Evolutionary conservation across 106 monocot species (phyloP).

Genomic region (Chionographis japonica): DNA sequence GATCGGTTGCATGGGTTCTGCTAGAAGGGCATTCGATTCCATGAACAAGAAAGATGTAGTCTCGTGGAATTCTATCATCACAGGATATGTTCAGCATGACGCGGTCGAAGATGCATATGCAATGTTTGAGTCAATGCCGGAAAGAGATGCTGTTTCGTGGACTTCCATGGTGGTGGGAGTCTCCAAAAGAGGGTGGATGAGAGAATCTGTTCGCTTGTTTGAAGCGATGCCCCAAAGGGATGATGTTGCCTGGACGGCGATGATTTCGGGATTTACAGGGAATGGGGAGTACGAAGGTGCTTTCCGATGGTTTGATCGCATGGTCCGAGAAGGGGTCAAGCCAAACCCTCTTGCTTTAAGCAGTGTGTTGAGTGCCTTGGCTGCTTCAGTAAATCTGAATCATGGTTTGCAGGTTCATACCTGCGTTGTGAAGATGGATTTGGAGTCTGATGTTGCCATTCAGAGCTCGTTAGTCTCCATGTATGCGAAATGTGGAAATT

Average conservation of each 20-base stretch:
- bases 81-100: constrained; percentile 28
- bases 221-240: constrained; percentile 56
- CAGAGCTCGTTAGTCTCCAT: constrained; percentile 50
- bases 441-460: constrained; percentile 29
- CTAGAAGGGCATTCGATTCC: constrained; percentile 30
- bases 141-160: constrained; percentile 61
- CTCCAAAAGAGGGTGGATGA: constrained; percentile 33
- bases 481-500: constrained; percentile 60
- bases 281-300: constrained; percentile 41
- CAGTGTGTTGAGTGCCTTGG: constrained; percentile 44
- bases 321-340: constrained; percentile 37
- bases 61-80: constrained; percentile 55
- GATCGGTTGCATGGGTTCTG: constrained; percentile 22
- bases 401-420: constrained; percentile 51
- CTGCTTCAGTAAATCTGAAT: constrained; percentile 23
- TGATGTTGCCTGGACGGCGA: constrained; percentile 59
- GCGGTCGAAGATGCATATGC: constrained; percentile 32
- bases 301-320: constrained; percentile 35
- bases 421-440: constrained; percentile 28
- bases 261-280: constrained; percentile 34
- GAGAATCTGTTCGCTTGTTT: constrained; percentile 35
- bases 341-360: constrained; percentile 34
- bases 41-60: constrained; percentile 50
- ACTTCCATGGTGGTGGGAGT: constrained; percentile 59
- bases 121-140: constrained; percentile 44